Percentiles rank a stretch among this genome's conserved stretches.
Evolutionary conservation across 176 grass and related monocot species (phyloP).

Genomic region (Rhynchospora tenuis): DNA sequence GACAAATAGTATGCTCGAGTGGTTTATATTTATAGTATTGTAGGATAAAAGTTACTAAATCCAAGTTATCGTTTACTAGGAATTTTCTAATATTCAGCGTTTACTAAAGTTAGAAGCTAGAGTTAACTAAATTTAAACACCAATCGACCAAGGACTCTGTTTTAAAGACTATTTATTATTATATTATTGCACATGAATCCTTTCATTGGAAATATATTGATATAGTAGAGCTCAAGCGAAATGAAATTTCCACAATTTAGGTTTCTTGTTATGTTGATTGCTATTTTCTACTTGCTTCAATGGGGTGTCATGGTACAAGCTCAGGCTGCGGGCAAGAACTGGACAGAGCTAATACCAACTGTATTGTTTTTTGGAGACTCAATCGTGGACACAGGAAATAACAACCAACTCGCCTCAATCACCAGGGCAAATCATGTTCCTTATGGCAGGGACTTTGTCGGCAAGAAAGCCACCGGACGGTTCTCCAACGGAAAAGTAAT

Average conservation of each 20-base stretch:
- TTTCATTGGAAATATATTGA: not conserved
- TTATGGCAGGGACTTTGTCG: slow-evolving; percentile 45
- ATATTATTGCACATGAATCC: not conserved
- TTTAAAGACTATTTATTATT: not conserved
- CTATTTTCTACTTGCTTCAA: not conserved
- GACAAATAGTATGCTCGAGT: too few relatives aligned
- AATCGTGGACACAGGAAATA: slow-evolving; percentile 60
- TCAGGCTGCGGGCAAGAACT: not conserved
- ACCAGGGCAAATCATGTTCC: slow-evolving; percentile 45
- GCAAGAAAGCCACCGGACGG: slow-evolving; percentile 47
- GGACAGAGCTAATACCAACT: slow-evolving; percentile 26
- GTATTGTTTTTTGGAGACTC: slow-evolving; percentile 56
- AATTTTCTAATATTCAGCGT: not conserved
- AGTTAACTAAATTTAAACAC: slow-evolving; percentile 3
- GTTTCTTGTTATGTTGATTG: not conserved
- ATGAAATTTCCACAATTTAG: not conserved
- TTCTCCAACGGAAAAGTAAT: slow-evolving; percentile 54
- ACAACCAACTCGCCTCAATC: slow-evolving; percentile 45
- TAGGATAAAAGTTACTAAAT: slow-evolving; percentile 3
- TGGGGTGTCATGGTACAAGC: not conserved
- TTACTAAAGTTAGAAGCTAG: not conserved
- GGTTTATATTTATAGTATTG: too few relatives aligned
- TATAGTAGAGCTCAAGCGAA: not conserved
- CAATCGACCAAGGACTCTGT: not conserved
- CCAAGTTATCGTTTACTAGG: not conserved